Conservation (phyloP, 2,329 filamentous ascomycete genomes). For the Colletotrichum incanum region DNA sequence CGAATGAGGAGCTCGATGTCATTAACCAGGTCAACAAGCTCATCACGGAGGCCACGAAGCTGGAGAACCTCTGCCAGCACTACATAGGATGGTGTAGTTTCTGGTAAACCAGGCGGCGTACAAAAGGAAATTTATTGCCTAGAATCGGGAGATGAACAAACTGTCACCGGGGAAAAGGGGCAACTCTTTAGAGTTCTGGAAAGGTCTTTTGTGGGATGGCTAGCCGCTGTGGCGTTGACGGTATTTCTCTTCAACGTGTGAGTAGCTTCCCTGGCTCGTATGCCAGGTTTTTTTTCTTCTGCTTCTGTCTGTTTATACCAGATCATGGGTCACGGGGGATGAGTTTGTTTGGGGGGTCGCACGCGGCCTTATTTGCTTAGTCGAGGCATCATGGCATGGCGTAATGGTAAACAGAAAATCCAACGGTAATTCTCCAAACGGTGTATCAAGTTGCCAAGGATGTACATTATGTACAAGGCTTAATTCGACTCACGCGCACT, state of each 20-base stretch:
- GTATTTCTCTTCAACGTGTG: conserved; percentile 27
- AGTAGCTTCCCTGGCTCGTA: conserved; percentile 27
- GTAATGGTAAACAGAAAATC: conserved; percentile 39
- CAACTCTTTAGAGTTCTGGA: conserved; percentile 3
- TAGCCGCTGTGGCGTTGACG: conserved; percentile 18
- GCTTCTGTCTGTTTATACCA: conserved; percentile 38
- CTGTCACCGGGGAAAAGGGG: not conserved
- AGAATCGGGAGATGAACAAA: not conserved
- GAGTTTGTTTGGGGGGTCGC: conserved; percentile 18
- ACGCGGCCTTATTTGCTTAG: conserved; percentile 22
- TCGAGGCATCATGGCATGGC: conserved; percentile 38
- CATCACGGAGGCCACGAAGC: conserved; percentile 93
- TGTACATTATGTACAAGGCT: not conserved
- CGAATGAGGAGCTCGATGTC: conserved; percentile 86
- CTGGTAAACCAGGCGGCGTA: conserved; percentile 73
- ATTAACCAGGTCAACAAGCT: conserved; percentile 94
- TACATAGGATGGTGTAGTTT: conserved; percentile 99
- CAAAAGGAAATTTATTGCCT: not conserved
- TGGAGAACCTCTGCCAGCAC: conserved; percentile 98
- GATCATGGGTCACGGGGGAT: conserved; percentile 17
- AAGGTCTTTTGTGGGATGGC: not conserved
- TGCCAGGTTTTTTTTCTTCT: conserved; percentile 13
- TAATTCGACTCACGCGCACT: too few relatives aligned
- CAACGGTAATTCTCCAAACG: not conserved
- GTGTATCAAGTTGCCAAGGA: not conserved